These are phyloP conservation scores for Lipomyces spencermartinsiae DNA, from an alignment of 805 yeast species.

Conservation along the genomic window DNA sequence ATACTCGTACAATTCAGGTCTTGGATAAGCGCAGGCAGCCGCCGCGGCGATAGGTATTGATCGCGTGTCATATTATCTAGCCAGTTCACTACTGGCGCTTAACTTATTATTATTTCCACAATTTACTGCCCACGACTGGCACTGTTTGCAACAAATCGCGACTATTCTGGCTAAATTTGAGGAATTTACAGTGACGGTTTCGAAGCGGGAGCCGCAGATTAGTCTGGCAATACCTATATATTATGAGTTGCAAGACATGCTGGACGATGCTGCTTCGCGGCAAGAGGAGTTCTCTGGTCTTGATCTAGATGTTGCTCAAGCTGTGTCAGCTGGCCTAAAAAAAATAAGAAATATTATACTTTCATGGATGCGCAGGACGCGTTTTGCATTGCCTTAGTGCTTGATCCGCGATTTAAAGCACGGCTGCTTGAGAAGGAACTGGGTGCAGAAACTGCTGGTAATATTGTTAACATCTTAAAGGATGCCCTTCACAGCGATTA, in stretches of 20 bases:
- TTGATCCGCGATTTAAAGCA: constrained; percentile 11
- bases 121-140: constrained; percentile 6
- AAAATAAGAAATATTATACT: constrained; percentile 5
- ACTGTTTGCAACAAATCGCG: constrained; percentile 4
- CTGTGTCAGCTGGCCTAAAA: constrained; percentile 16
- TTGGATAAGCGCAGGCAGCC: too few species aligned
- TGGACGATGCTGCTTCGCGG: neutral
- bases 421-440: constrained; percentile 4
- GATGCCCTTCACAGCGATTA: constrained; percentile 5
- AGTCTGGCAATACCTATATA: too few species aligned
- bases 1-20: too few species aligned
- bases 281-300: neutral
- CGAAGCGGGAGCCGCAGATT: neutral
- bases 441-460: neutral
- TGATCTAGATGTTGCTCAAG: constrained; percentile 6
- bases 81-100: too few species aligned
- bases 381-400: constrained; percentile 4
- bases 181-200: neutral
- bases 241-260: neutral
- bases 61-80: too few species aligned
- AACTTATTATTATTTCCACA: too few species aligned
- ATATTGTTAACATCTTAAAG: neutral
- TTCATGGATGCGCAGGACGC: constrained; percentile 7
- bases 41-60: too few species aligned
- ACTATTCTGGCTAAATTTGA: constrained; percentile 4